Evolutionary conservation across 495 filamentous ascomycete species (phyloP), one percentile per base, ranked within the genome.

Genomic region (Stereocaulon alpinum): DNA sequence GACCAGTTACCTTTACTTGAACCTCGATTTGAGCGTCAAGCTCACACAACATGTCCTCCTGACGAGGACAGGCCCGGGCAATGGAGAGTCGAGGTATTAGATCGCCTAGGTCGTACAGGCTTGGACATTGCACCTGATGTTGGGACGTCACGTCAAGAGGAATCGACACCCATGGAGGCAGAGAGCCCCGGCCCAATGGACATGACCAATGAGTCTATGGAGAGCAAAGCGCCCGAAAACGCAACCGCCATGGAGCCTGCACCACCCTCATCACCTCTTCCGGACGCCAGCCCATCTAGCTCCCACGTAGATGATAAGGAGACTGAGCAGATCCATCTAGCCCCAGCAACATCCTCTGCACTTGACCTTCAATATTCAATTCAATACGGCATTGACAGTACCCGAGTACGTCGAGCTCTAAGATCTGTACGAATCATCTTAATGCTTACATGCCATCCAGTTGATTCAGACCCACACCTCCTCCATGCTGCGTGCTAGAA

Each of bases 401-500:
- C 54, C 17, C 44, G 62, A 44, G 62, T 61, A 58, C 11, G 29
- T 55, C 6, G 14, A 41, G 20, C 2, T 11, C 41, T 20, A 20
- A 4, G 20, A 9, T 14, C 7, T 10, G 11, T 0, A 24, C 24
- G n/a, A 37, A 40, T 22, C 15, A 24, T 20, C 22, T 12, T 34
- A 51, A 32, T 14, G 40, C 61, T 57, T 12, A 47, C 29, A 40
- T 18, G 10, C 1, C 29, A 15, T 41, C 15, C 37, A 67, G 65
- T 44, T 67, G 51, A 62, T 67, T 18, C 77, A 78, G 22, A 78
- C 77, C 62, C 72, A 79, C 62, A 74, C 88, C 3, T 94, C 89
- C 7, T 93, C 89, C 6, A 95, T 86, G 70, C 76, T 99, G 27
- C 86, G 89, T 42, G 83, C 91, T 1, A 91, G 92, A 29, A 94